Evolutionary conservation across 106 monocot genomes (phyloP).

Genomic region (Dendrobium officinale): DNA sequence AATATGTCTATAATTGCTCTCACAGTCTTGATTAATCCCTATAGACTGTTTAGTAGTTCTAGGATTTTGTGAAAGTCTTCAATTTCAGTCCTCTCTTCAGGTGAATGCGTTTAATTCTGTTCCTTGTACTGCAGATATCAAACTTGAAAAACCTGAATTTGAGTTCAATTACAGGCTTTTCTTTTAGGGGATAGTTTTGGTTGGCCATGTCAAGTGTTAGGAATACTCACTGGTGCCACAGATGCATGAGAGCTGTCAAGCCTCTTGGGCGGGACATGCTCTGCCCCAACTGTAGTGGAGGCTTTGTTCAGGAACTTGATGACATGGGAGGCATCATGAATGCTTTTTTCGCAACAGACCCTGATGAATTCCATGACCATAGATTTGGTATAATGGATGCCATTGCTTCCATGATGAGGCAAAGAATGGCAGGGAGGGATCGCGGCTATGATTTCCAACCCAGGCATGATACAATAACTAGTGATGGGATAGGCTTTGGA

Average conservation of each 20-base stretch:
- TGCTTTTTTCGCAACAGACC: slow-evolving; percentile 25
- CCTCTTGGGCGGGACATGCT: slow-evolving; percentile 30
- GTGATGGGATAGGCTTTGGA: slow-evolving; percentile 17
- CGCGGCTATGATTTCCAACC: slow-evolving; percentile 26
- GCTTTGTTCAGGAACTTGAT: slow-evolving; percentile 67
- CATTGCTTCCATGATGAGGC: slow-evolving; percentile 41
- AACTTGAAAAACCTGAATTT: not conserved
- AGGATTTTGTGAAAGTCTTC: not conserved
- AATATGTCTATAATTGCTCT: not conserved
- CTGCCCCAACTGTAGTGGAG: slow-evolving; percentile 67
- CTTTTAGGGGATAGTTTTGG: not conserved
- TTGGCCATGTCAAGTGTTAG: slow-evolving; percentile 37
- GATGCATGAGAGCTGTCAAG: slow-evolving; percentile 39
- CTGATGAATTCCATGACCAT: slow-evolving; percentile 11
- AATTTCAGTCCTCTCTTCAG: not conserved
- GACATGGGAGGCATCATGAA: slow-evolving; percentile 27
- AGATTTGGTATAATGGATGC: slow-evolving; percentile 38
- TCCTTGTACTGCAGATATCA: not conserved
- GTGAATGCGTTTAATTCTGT: not conserved
- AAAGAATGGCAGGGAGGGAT: slow-evolving; percentile 24
- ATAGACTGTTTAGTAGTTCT: not conserved
- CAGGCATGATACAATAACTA: slow-evolving; percentile 1
- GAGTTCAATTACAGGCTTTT: not conserved
- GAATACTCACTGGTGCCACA: slow-evolving; percentile 80
- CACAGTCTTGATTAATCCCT: not conserved